These are phyloP conservation scores for Bruguiera hainesii DNA, from an alignment of 441 rosid genomes.

Conservation along the genomic window DNA sequence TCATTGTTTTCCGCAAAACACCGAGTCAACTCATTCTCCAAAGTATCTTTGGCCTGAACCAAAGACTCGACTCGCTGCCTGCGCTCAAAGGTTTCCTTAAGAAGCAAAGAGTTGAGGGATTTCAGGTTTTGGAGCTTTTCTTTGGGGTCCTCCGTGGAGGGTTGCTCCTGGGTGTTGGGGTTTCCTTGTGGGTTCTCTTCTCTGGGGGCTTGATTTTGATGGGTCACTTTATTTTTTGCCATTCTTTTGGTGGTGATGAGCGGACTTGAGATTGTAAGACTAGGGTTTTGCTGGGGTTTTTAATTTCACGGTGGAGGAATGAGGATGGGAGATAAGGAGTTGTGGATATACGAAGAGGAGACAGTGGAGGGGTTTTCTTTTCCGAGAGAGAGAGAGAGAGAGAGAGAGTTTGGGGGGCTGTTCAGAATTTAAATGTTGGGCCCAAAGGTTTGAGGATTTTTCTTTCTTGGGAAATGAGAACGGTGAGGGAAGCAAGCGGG, in stretches of 20 bases:
- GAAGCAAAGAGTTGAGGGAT: conserved; percentile 41
- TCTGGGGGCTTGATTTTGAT: conserved; percentile 19
- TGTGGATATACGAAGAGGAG: background rate
- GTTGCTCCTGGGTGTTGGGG: conserved; percentile 6
- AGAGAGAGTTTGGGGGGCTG: background rate
- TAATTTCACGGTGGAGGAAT: conserved; percentile 32
- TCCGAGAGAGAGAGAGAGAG: no score
- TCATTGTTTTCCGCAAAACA: conserved; percentile 24
- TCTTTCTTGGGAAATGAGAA: background rate
- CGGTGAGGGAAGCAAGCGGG: no score
- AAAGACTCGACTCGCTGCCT: conserved; percentile 50
- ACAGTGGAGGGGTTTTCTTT: background rate
- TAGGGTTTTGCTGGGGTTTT: conserved; percentile 52
- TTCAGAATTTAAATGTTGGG: conserved; percentile 34
- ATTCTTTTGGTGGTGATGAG: conserved; percentile 29
- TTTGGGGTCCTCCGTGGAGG: conserved; percentile 30
- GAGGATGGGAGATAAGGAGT: conserved; percentile 11
- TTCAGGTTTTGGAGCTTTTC: conserved; percentile 41
- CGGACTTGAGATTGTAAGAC: conserved; percentile 24
- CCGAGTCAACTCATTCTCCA: conserved; percentile 43
- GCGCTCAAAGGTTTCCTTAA: conserved; percentile 40
- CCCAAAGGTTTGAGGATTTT: conserved; percentile 21
- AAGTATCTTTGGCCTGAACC: conserved; percentile 28
- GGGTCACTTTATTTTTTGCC: conserved; percentile 56
- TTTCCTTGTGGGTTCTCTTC: conserved; percentile 20